Base-by-base conservation (phyloP, 208 protist species). In the Leishmania guyanensis region DNA sequence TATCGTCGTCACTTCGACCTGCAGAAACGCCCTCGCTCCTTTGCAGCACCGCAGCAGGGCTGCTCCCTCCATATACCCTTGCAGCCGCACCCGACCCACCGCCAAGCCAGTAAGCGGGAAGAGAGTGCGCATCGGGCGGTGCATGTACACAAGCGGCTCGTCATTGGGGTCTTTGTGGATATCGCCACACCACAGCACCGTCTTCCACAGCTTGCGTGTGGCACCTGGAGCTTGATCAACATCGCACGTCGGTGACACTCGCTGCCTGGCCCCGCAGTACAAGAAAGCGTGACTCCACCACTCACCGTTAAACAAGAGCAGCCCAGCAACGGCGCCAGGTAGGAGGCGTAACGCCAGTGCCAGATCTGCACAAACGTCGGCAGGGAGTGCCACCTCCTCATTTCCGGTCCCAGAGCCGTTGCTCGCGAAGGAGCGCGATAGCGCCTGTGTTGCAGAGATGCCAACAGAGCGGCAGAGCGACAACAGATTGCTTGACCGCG, bases 91-190 rank as follows among this genome's bases (percentile, higher is more conserved):
- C 1, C 62, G 64, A 29, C 64, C 26, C 71, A 76, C 8, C 33
- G 89, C 75, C 39, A 90, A 39, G 6, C 48, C 74, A 70, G 84
- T 76, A 78, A 93, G 78, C n/a, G 81, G 84, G 51, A 88, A 89
- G 3, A 93, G 48, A 2, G 79, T 86, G 71, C 86, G 86, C 77
- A 93, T 76, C 20, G 88, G 88, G 39, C 83, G 77, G 36, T 87
- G 26, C 5, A 36, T 0, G 48, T 87, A 83, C 43, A 80, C 81
- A 39, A 69, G 70, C 33, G 71, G 80, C 29, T 82, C 70, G 20
- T 84, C 80, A 56, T 83, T 73, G 0, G 79, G 65, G 78, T 86
- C 86, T 3, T 33, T 17, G 48, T 82, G 48, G 0, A 91, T 9
- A 50, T 89, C 79, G 2, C 83, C 91, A 76, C 75, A 83, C 83